These are phyloP conservation scores for Boletus rex-veris DNA, from an alignment of 768 basidiomycete genomes.

Conservation along the genomic window DNA sequence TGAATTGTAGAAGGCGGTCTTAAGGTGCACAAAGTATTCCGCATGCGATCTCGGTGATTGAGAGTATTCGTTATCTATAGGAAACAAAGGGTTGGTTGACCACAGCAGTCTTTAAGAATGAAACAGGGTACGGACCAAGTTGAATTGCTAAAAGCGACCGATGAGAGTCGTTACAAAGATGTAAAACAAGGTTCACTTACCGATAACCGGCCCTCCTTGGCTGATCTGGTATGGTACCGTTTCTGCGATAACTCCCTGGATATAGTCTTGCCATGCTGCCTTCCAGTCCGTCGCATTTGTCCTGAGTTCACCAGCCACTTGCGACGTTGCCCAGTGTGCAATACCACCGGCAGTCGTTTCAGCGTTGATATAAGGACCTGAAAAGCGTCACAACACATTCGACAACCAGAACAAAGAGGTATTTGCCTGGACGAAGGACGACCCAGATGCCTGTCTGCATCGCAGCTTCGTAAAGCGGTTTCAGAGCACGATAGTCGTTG, in stretches of 20 bases:
- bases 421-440: constrained; percentile 69
- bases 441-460: constrained; percentile 73
- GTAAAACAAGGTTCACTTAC: constrained; percentile 33
- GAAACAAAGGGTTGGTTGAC: not conserved
- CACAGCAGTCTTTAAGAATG: not conserved
- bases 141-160: constrained; percentile 43
- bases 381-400: constrained; percentile 1
- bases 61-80: constrained; percentile 70
- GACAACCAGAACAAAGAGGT: not conserved
- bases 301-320: constrained; percentile 63
- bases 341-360: constrained; percentile 79
- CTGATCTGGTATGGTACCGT: constrained; percentile 66
- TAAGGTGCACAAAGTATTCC: constrained; percentile 63
- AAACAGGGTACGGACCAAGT: constrained; percentile 39
- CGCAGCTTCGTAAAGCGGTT: constrained; percentile 73
- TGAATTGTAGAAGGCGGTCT: constrained; percentile 51
- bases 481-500: constrained; percentile 60
- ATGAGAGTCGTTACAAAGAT: not conserved
- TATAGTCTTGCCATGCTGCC: constrained; percentile 69
- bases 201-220: constrained; percentile 71
- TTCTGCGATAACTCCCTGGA: constrained; percentile 58
- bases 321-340: constrained; percentile 65
- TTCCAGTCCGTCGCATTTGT: constrained; percentile 67
- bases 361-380: constrained; percentile 61
- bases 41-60: constrained; percentile 43